A percentile compares a stretch with the other conserved stretches of the same genome.
Conservation (phyloP, 2,329 filamentous ascomycete species). For the Arachnomyces sp. region DNA sequence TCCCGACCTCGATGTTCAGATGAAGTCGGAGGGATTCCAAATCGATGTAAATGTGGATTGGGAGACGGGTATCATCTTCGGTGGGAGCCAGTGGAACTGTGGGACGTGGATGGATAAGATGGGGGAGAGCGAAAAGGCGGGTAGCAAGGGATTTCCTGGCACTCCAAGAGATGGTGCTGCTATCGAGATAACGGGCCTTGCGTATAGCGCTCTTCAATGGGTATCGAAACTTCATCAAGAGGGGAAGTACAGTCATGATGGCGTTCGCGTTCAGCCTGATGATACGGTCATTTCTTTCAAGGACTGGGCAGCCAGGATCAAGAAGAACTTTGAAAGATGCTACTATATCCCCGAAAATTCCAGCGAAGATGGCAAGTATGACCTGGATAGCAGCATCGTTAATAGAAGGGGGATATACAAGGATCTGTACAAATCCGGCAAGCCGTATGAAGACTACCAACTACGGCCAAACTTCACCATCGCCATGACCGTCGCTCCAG, state of each 20-base stretch:
- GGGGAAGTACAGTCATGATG: slow-evolving; percentile 63
- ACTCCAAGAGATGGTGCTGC: slow-evolving; percentile 96
- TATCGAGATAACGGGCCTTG: slow-evolving; percentile 85
- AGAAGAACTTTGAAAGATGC: slow-evolving; percentile 80
- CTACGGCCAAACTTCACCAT: slow-evolving; percentile 90
- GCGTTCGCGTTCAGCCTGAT: slow-evolving; percentile 59
- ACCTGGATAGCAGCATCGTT: slow-evolving; percentile 68
- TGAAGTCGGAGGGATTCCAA: slow-evolving; percentile 86
- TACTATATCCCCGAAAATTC: slow-evolving; percentile 72
- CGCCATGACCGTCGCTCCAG: slow-evolving; percentile 86
- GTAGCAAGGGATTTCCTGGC: slow-evolving; percentile 85
- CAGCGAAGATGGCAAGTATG: slow-evolving; percentile 65
- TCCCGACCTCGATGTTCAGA: slow-evolving; percentile 78
- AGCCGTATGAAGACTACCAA: slow-evolving; percentile 97
- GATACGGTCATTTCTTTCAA: slow-evolving; percentile 55
- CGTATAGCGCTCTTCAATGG: slow-evolving; percentile 86
- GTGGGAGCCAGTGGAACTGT: slow-evolving; percentile 89
- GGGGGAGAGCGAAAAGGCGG: slow-evolving; percentile 89
- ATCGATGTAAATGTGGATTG: slow-evolving; percentile 88
- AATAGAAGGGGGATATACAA: slow-evolving; percentile 97
- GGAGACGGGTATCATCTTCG: slow-evolving; percentile 82
- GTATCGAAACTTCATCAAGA: slow-evolving; percentile 57
- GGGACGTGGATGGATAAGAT: slow-evolving; percentile 99
- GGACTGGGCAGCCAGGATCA: slow-evolving; percentile 73
- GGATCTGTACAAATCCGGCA: slow-evolving; percentile 85